These are phyloP conservation scores for Smittium mucronatum DNA, from an alignment of 371 early-diverging fungal genomes.

Conservation along the genomic window DNA sequence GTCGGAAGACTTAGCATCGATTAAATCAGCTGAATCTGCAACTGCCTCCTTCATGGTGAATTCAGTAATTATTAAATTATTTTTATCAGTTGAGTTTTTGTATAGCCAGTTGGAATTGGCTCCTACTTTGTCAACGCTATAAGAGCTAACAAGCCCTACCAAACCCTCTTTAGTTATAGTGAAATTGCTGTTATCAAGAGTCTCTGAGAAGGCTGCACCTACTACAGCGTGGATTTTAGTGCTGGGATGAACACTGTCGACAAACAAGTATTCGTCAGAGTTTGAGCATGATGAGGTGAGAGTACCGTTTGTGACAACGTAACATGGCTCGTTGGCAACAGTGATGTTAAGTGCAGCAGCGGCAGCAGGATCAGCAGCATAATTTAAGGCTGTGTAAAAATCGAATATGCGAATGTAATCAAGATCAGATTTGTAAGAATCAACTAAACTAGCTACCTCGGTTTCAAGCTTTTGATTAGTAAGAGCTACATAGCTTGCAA, in stretches of 20 bases:
- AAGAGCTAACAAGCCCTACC: neutral
- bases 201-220: neutral
- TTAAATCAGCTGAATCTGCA: neutral
- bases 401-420: neutral
- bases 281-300: slow-evolving; percentile 5
- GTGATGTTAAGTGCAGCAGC: neutral
- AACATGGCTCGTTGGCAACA: neutral
- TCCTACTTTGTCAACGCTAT: neutral
- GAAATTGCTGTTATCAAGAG: neutral
- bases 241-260: slow-evolving; percentile 9
- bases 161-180: neutral
- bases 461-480: neutral
- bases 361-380: neutral
- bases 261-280: slow-evolving; percentile 5
- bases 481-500: neutral
- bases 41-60: neutral
- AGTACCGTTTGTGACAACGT: neutral
- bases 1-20: no score
- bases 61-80: neutral
- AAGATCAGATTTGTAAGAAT: neutral
- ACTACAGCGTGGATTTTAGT: slow-evolving; percentile 10
- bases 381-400: neutral
- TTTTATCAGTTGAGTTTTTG: neutral
- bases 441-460: no score
- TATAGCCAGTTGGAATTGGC: neutral